phyloP scores from a whole-genome alignment of 75 land plant genomes.

The Selaginella moellendorffii region DNA sequence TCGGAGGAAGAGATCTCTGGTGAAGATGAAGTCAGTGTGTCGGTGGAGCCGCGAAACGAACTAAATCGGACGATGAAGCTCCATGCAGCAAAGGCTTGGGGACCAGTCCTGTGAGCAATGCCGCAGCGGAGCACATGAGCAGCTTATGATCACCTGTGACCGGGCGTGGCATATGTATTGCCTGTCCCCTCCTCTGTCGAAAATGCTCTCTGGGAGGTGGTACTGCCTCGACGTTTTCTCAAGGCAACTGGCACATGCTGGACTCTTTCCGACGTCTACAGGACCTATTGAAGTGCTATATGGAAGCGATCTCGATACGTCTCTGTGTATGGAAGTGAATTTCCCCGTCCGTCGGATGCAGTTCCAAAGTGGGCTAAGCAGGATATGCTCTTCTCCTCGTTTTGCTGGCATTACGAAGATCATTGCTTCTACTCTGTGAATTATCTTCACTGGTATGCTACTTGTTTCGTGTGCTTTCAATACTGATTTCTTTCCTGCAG shows the following conservation, averaged over 20 bases:
- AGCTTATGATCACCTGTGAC: constrained; percentile 84
- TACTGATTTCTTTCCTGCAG: constrained; percentile 40
- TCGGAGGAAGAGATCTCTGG: constrained; percentile 1
- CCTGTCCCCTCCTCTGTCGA: constrained; percentile 71
- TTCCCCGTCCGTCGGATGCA: constrained; percentile 47
- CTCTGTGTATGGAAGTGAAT: constrained; percentile 89
- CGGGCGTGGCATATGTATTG: constrained; percentile 92
- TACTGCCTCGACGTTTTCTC: constrained; percentile 85
- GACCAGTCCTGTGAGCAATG: constrained; percentile 70
- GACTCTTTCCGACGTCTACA: constrained; percentile 52
- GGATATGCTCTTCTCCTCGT: constrained; percentile 84
- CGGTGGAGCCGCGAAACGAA: not conserved
- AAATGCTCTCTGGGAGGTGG: constrained; percentile 77
- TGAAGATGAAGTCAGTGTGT: constrained; percentile 3
- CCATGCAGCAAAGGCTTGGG: constrained; percentile 14
- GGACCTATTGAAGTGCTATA: constrained; percentile 86
- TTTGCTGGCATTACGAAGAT: constrained; percentile 99
- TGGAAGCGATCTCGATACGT: constrained; percentile 92
- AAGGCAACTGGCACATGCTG: constrained; percentile 42
- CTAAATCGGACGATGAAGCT: too few species aligned
- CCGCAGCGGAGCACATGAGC: constrained; percentile 78
- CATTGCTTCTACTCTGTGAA: constrained; percentile 98
- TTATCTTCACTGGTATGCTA: constrained; percentile 80
- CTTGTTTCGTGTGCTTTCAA: too few species aligned
- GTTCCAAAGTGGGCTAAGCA: constrained; percentile 35